Percentiles rank a stretch among this genome's conserved stretches.
phyloP scores from a whole-genome alignment of 202 grass and related monocot species.

The Bolboschoenoplectus hybrid region DNA sequence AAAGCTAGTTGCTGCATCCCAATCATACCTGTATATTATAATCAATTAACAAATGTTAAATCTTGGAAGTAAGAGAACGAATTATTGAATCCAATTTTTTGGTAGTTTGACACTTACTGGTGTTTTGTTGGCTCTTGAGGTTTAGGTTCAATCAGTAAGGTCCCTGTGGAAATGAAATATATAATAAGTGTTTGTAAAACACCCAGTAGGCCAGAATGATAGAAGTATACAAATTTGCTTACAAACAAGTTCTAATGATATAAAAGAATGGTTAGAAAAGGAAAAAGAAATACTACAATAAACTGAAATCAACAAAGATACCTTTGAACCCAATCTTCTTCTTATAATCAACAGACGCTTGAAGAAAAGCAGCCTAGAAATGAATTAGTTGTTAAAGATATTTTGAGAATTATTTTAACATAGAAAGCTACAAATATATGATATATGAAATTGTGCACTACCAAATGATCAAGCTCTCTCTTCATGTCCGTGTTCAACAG shows the following conservation, averaged over 20 bases:
- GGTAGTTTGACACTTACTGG: slow-evolving; percentile 60
- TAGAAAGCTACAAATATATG: background rate
- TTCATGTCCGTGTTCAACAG: slow-evolving; percentile 96
- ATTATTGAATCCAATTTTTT: slow-evolving; percentile 18
- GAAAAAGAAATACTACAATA: slow-evolving; percentile 23
- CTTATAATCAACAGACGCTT: slow-evolving; percentile 88
- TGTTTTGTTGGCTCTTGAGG: slow-evolving; percentile 98
- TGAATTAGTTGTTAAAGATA: slow-evolving; percentile 17
- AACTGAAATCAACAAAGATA: slow-evolving; percentile 40
- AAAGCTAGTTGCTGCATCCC: slow-evolving; percentile 91
- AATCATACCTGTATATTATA: slow-evolving; percentile 77
- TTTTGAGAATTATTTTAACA: slow-evolving; percentile 24
- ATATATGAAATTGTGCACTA: slow-evolving; percentile 41
- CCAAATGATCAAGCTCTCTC: slow-evolving; percentile 93
- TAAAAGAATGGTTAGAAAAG: background rate
- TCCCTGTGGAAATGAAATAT: slow-evolving; percentile 53
- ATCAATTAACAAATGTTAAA: slow-evolving; percentile 38
- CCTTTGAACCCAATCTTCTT: slow-evolving; percentile 94
- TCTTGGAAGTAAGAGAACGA: slow-evolving; percentile 27
- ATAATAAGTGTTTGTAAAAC: background rate
- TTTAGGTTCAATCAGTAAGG: slow-evolving; percentile 88
- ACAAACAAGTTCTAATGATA: background rate
- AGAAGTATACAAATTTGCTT: background rate
- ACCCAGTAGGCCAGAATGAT: background rate
- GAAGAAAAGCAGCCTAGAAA: slow-evolving; percentile 86